Evolutionary conservation across 106 monocot species (phyloP), one percentile per base, ranked within the genome.

Genomic region (Dactylorhiza incarnata): DNA sequence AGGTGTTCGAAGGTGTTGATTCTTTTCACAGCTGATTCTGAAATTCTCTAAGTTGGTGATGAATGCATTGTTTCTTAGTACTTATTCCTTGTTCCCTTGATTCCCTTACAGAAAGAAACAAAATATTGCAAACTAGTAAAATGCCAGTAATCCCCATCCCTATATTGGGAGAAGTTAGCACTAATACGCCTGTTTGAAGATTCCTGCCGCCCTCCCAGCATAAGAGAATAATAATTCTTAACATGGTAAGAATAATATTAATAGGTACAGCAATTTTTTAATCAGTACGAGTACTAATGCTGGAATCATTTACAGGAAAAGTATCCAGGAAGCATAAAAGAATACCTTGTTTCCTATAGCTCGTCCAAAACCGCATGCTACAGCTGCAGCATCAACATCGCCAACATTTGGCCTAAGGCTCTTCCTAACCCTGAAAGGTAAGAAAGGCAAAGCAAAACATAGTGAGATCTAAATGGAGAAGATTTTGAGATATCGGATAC

Each of bases 311-410:
- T 12, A 29, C 29, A 26, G 25, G 13, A 26, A 65, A 65, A 65
- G 48, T 22, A 49, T 17, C 14, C 10, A 48, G 20, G 23, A 5
- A 72, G 53, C 25, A 56, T 68, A 48, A 48, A 56, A 63, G 71
- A 24, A 43, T 75, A 85, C 85, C 81, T 85, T 85, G 48, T 85
- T 86, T 48, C 86, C 86, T 52, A 86, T 77, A 49, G 83, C 79
- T 52, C 83, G 83, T 9, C 86, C 86, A 83, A 86, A 80, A 7
- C 86, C 86, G 72, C 86, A 86, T 58, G 86, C 76, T 44, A 86
- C 83, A 47, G 86, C 86, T 51, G 83, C 86, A 80, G 86, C 86
- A 83, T 86, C 82, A 76, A 86, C 80, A 80, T 86, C 86, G 78
- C 86, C 86, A 74, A 86, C 71, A 80, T 86, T 52, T 48, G 74